Evolutionary conservation across 2,329 filamentous ascomycete genomes (phyloP), one percentile per base, ranked within the genome.

Genomic region (Endoconidiophora laricicola): DNA sequence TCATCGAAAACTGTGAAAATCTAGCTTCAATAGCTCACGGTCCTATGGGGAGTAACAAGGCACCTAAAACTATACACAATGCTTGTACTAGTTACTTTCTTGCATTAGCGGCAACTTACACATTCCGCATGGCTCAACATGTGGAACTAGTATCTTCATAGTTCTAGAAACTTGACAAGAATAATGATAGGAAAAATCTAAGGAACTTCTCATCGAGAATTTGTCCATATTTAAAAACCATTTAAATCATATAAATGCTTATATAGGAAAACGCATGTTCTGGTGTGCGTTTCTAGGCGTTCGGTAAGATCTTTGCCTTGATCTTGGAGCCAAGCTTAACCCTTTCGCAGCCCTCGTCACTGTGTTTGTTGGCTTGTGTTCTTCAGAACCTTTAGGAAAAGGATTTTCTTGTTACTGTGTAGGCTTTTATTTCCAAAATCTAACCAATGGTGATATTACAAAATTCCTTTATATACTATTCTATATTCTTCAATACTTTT

Each of bases 271-370:
- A 60, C 76, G 83, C 55, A 79, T 94, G 40, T 94, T 93, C 62
- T 94, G 87, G 80, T 81, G 84, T 20, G 72, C 87, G 56, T 78
- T 91, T 54, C 76, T 87, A 4, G 81, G 81, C 36, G 75, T 85
- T 53, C 73, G 80, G 74, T 80, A 65, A 55, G 68, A 59, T 22
- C n/a, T 44, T 3, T 9, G 39, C 49, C 38, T 6, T 14, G 41
- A 7, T 3, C 26, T n/a, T n/a, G n/a, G n/a, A n/a, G n/a, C n/a
- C n/a, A n/a, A n/a, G n/a, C n/a, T n/a, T n/a, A n/a, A n/a, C n/a
- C n/a, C n/a, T n/a, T n/a, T n/a, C n/a, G n/a, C n/a, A n/a, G n/a
- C n/a, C n/a, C n/a, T n/a, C n/a, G n/a, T n/a, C n/a, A n/a, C n/a
- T n/a, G n/a, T n/a, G n/a, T n/a, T n/a, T n/a, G n/a, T n/a, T n/a